phyloP scores from a whole-genome alignment of 139 green algal species.

The Tetraselmis striata region DNA sequence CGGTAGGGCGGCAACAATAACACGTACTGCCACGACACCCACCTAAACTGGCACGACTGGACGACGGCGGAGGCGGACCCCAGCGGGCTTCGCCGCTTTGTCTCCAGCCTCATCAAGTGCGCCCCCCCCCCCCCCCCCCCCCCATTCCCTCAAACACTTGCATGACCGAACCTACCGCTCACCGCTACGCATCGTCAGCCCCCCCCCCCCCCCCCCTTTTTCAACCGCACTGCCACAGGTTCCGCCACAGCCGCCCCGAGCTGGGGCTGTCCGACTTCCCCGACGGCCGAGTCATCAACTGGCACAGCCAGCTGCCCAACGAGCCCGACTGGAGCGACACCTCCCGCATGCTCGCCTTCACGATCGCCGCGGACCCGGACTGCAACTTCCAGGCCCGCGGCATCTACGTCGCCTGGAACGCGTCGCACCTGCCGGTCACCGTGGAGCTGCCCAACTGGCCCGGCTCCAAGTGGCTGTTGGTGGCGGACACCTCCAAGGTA shows the following conservation, averaged over 20 bases:
- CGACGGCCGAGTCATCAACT: slow-evolving; percentile 66
- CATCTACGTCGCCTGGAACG: slow-evolving; percentile 68
- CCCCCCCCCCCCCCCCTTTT: background rate
- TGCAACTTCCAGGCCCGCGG: slow-evolving; percentile 20
- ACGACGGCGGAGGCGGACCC: slow-evolving; percentile 39
- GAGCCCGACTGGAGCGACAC: slow-evolving; percentile 86
- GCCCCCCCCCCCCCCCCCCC: too few species aligned
- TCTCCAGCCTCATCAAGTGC: slow-evolving; percentile 6
- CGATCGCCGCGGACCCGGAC: slow-evolving; percentile 28
- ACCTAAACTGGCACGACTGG: slow-evolving; percentile 72
- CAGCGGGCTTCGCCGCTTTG: slow-evolving; percentile 69
- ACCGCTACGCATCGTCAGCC: background rate
- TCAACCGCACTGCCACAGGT: background rate
- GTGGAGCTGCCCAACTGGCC: slow-evolving; percentile 55
- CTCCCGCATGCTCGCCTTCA: slow-evolving; percentile 78
- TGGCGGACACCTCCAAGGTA: slow-evolving; percentile 74
- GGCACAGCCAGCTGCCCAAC: slow-evolving; percentile 64
- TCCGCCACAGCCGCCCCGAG: slow-evolving; percentile 2
- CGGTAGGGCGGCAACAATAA: slow-evolving; percentile 93
- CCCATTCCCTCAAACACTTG: too few species aligned
- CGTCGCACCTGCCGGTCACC: slow-evolving; percentile 26
- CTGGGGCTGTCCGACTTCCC: slow-evolving; percentile 6
- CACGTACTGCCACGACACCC: slow-evolving; percentile 96
- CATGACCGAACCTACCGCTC: background rate
- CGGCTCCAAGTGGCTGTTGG: slow-evolving; percentile 51